Base-by-base conservation (phyloP, 2,329 filamentous ascomycete species). In the Sclerotinia borealis region DNA sequence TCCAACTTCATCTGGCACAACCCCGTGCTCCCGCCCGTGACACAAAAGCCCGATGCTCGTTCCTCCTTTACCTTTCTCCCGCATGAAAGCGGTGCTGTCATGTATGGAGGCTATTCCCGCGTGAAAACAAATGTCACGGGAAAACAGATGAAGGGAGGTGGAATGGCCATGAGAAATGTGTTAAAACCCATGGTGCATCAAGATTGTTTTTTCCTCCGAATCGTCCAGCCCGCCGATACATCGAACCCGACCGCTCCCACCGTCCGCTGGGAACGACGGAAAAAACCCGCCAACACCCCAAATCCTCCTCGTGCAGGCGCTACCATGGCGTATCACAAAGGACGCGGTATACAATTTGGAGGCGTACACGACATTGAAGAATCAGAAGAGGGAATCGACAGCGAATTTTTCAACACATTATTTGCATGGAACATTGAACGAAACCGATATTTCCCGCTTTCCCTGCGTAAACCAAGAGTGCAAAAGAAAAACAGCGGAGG, bases 401-500 rank as follows among this genome's bases (percentile, higher is more conserved):
- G 91, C 73, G 93, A 97, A 75, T 99, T 99, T 77, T 99, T 98
- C 79, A 93, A 97, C 71, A 85, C 88, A 63, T 78, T 98, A 29
- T 96, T 90, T 72, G 90, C 93, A 6, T 98, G 93, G 91, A 97
- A 96, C 73, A 87, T 96, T 67, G 95, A 98, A 72, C 85, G 93
- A 64, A 99, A 99, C 74, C 84, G 95, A 10, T 98, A 96, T 79
- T 97, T 98, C 79, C 91, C 90, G 2, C 80, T 98, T 50, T 79
- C 80, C 11, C 79, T 98, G 51, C 83, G 93, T 59, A 91, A 92
- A 69, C 85, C 91, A 2, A 86, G 92, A 31, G 79, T 82, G 25
- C 84, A 84, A 54, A 83, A 85, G 66, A 89, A 87, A 69, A 87
- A 85, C 68, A 82, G 81, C 41, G 78, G 77, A 47, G 78, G 76